Base-by-base conservation (phyloP, 352 stramenopile genomes). In the Pythium phragmitis region DNA sequence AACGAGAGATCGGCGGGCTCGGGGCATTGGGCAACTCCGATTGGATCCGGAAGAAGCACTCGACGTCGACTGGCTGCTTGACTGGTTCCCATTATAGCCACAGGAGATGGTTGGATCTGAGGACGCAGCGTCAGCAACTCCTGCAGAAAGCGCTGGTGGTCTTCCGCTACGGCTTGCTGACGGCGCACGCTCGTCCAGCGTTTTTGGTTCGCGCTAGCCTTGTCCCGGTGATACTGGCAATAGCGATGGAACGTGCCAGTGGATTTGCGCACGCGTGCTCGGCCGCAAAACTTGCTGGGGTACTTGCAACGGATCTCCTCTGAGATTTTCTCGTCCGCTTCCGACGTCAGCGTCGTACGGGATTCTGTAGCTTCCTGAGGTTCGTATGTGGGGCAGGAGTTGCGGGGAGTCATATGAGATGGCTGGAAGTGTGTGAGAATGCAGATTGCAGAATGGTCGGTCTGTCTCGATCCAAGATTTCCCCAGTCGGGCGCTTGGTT, bases 121-220 rank as follows among this genome's bases (percentile, higher is more conserved):
- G 26, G 26, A 5, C 26, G 26, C 26, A 30, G 26, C 26, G 26
- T 30, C 26, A 30, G 26, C 26, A 30, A 30, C 26, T 30, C 30
- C 8, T 23, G 7, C 9, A 8, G 11, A 21, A 53, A 7, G 17
- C 42, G 45, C 42, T 34, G 28, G 28, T 52, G 41, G 14, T 53
- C 45, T 21, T 62, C 55, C 8, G 30, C 2, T 11, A 34, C 34
- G 8, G 57, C 43, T 16, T 63, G 57, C 19, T 54, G 30, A 8
- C 57, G 43, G 7, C 57, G 57, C 45, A 63, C 42, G 16, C 57
- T 50, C 16, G 12, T 63, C 57, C 57, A 63, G 19, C 57, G 57
- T 33, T 63, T 63, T 37, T 65, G 60, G 41, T 67, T 67, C 26
- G 30, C 36, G 21, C 60, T 67, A n/a, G 60, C 60, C n/a, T 60